Base-by-base conservation (phyloP, 2,329 filamentous ascomycete genomes). In the Fusarium sterilihyphosum region DNA sequence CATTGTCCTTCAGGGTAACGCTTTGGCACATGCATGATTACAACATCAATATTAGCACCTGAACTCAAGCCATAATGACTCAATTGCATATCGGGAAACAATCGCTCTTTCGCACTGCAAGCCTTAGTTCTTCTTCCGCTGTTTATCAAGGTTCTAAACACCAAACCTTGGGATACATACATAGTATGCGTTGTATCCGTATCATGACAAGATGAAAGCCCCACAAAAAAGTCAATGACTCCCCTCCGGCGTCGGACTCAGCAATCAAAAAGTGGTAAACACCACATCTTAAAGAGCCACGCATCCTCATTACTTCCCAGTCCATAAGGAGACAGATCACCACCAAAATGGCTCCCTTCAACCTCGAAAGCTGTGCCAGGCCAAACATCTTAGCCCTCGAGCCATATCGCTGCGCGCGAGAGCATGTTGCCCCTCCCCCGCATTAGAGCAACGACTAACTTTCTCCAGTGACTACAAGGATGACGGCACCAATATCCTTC, bases 401-500 rank as follows among this genome's bases (percentile, higher is more conserved):
- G 79, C 93, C 93, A 44, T 96, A 96, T 80, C 91, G 93, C 66
- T 96, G 93, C 81, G 93, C 93, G 35, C 85, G 93, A 88, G 93
- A 96, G 93, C 94, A 85, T 84, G 91, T 84, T 54, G 66, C 73
- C 73, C 67, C 57, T 67, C 64, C 61, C 68, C 66, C 58, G 63
- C 68, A 65, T 71, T 49, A 64, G 57, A 81, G 17, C 63, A 70
- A 73, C 44, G 62, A 70, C 57, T 47, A 52, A 58, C 78, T 58
- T 80, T 54, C 38, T 5, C 22, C 7, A 97, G 94, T 86, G 96
- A 99, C 89, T 98, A 99, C 89, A 98, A 99, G 86, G 96, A 99
- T 82, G 93, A 99, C 81, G 96, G 96, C 77, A 96, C 92, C 67
- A 98, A 98, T 80, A 91, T 98, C 79, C 92, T 99, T 60, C 93